Evolutionary conservation across 768 basidiomycete species (phyloP).

Genomic region (Lactarius deliciosus): DNA sequence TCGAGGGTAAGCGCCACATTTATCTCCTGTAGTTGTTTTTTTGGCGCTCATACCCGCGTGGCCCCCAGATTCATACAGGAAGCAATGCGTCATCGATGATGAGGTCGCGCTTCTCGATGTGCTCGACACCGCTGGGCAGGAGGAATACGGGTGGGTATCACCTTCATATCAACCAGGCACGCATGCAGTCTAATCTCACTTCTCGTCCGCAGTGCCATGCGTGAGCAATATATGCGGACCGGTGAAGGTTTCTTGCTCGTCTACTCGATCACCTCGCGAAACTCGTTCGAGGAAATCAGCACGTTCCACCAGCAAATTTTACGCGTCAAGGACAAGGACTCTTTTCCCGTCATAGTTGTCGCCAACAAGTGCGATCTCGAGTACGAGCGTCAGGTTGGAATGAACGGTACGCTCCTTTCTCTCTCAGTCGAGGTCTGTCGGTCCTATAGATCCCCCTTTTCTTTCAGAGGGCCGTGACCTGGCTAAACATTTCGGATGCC

Average conservation of each 20-base stretch:
- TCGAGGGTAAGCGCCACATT: constrained; percentile 61
- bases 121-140: constrained; percentile 95
- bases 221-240: constrained; percentile 98
- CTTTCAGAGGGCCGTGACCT: constrained; percentile 91
- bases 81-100: constrained; percentile 97
- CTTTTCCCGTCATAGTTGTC: constrained; percentile 92
- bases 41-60: constrained; percentile 5
- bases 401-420: constrained; percentile 67
- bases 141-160: constrained; percentile 89
- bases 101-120: constrained; percentile 97
- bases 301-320: constrained; percentile 96
- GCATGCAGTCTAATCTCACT: constrained; percentile 8
- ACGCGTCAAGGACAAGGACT: constrained; percentile 94
- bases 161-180: constrained; percentile 17
- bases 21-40: constrained; percentile 5
- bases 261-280: constrained; percentile 96
- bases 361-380: constrained; percentile 99
- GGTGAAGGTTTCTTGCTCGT: constrained; percentile 98
- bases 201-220: constrained; percentile 73
- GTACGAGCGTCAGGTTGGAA: constrained; percentile 93
- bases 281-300: constrained; percentile 96
- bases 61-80: constrained; percentile 85
- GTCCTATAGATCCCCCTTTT: constrained; percentile 6
- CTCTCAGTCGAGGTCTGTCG: neutral
- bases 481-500: constrained; percentile 91